Base-by-base conservation (phyloP, 192 early-diverging fungal genomes). In the Coemansia sp. region DNA sequence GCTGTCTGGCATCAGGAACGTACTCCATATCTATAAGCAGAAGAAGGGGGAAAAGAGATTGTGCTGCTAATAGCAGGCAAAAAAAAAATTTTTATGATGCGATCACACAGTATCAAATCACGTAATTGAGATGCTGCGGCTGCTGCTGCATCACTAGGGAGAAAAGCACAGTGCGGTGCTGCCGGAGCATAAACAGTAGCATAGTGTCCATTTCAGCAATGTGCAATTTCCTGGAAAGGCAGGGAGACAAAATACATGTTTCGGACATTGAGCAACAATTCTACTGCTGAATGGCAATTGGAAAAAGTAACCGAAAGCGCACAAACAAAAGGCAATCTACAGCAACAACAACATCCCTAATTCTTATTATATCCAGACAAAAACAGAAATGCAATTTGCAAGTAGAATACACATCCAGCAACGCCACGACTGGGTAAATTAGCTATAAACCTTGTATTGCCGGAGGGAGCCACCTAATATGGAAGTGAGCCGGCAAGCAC, bases 1-100 rank as follows among this genome's bases (percentile, higher is more conserved):
- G 78, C 65, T 80, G 56, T 38, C 60, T 58, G 10, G 67, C 30
- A 32, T 76, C 72, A n/a, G 78, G 78, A 17, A 66, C 45, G 51
- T 71, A 80, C 51, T 80, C 72, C 78, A 80, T 80, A 9, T n/a
- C 15, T 32, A n/a, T n/a, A 49, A 49, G 9, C 2, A 32, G 31
- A 49, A 26, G 28, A 14, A 49, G 28, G 18, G 34, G 10, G 7
- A 32, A 32, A 32, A 49, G 15, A 49, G 28, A 11, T 47, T 47
- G 11, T 17, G 11, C 8, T 49, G 47, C 32, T 28, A 47, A 12
- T n/a, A 16, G 40, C 40, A 6, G 15, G 47, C n/a, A 49, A 49
- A 18, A 44, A 34, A 10, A 34, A 34, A 34, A 34, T 9, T 34
- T 6, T 34, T 34, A 34, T 26, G 4, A 26, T 26, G 23, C 23